A percentile compares a stretch with the other conserved stretches of the same genome.
These are phyloP conservation scores for Epichloe typhina DNA, from an alignment of 2,329 filamentous ascomycete genomes.

Conservation along the genomic window DNA sequence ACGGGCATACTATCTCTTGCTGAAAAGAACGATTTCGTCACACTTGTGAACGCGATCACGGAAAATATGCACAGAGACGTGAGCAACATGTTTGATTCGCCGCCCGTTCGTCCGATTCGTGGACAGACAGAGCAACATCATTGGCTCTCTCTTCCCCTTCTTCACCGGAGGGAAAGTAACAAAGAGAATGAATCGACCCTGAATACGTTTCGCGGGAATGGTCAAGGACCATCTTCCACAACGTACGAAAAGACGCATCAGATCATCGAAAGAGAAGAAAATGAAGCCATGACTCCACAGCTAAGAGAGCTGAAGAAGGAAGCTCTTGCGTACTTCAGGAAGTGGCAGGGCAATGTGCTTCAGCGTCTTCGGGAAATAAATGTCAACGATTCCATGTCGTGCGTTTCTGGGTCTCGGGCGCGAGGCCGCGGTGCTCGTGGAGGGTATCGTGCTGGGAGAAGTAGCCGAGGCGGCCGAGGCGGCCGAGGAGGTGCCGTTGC, in stretches of 20 bases:
- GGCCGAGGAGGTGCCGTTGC: slow-evolving; percentile 9
- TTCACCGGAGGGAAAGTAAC: slow-evolving; percentile 10
- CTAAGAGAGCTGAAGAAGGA: slow-evolving; percentile 57
- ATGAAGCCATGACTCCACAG: slow-evolving; percentile 26
- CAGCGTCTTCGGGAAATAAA: slow-evolving; percentile 58
- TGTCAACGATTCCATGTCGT: slow-evolving; percentile 27
- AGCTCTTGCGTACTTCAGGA: slow-evolving; percentile 57
- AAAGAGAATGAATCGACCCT: slow-evolving; percentile 11
- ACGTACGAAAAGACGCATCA: slow-evolving; percentile 15
- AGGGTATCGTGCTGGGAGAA: slow-evolving; percentile 14
- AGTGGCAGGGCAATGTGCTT: slow-evolving; percentile 64
- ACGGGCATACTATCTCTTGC: slow-evolving; percentile 32
- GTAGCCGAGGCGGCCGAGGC: slow-evolving; percentile 13
- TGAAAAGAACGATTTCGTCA: slow-evolving; percentile 39
- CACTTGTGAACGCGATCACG: slow-evolving; percentile 37
- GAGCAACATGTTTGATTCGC: slow-evolving; percentile 36
- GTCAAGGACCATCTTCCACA: slow-evolving; percentile 7
- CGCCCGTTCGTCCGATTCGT: slow-evolving; percentile 20
- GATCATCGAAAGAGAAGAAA: slow-evolving; percentile 19
- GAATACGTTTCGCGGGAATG: slow-evolving; percentile 4
- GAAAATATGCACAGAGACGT: slow-evolving; percentile 43
- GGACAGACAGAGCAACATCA: slow-evolving; percentile 19
- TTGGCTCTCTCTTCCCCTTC: slow-evolving; percentile 23
- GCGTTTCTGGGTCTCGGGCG: slow-evolving; percentile 17
- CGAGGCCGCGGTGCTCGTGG: slow-evolving; percentile 17